These are phyloP conservation scores for Sparassis latifolia DNA, from an alignment of 1,284 basidiomycete species.

Conservation along the genomic window DNA sequence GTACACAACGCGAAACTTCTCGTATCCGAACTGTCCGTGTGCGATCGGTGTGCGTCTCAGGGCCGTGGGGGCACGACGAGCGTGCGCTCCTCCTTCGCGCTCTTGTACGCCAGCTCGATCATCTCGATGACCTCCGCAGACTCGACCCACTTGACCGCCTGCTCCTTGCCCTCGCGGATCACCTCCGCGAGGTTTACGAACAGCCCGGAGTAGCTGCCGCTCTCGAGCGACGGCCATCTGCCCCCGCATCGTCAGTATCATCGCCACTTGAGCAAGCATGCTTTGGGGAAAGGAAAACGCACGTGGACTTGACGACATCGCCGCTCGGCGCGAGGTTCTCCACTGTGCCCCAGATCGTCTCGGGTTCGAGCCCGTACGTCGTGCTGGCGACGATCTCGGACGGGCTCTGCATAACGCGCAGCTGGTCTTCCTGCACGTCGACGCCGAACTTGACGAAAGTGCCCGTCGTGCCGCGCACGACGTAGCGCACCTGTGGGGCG, in stretches of 20 bases:
- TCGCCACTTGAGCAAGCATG: not conserved
- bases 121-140: slow-evolving; percentile 65
- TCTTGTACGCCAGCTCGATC: slow-evolving; percentile 64
- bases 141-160: slow-evolving; percentile 65
- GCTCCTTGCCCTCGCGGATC: slow-evolving; percentile 48
- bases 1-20: not conserved
- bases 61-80: slow-evolving; percentile 29
- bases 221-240: slow-evolving; percentile 60
- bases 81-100: slow-evolving; percentile 52
- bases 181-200: slow-evolving; percentile 61
- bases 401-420: slow-evolving; percentile 48
- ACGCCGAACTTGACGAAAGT: slow-evolving; percentile 72
- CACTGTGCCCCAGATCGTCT: slow-evolving; percentile 51
- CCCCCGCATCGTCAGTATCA: not conserved
- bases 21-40: not conserved
- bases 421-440: slow-evolving; percentile 73
- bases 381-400: slow-evolving; percentile 35
- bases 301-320: slow-evolving; percentile 43
- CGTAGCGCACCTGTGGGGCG: slow-evolving; percentile 60
- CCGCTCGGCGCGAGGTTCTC: slow-evolving; percentile 47
- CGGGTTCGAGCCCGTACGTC: slow-evolving; percentile 41
- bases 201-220: slow-evolving; percentile 54
- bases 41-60: not conserved
- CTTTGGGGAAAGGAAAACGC: slow-evolving; percentile 20
- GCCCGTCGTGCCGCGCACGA: slow-evolving; percentile 64